Evolutionary conservation across 2,329 filamentous ascomycete genomes (phyloP).

Genomic region (Dothistroma pini): DNA sequence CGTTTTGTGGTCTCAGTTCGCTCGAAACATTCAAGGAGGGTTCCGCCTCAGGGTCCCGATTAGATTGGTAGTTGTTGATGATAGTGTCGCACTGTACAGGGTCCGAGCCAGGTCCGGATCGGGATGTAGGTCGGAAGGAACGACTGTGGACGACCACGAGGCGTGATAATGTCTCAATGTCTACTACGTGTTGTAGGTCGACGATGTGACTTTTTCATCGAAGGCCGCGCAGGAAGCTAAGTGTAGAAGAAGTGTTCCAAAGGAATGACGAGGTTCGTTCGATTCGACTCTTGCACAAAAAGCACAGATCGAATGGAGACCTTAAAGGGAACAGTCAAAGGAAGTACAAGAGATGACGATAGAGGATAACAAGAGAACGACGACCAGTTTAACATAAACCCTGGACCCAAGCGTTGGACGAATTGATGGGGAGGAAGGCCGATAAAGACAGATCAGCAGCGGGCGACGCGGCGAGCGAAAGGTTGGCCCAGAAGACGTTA

Average conservation of each 20-base stretch:
- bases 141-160: constrained; percentile 18
- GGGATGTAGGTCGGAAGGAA: constrained; percentile 19
- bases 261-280: constrained; percentile 25
- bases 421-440: constrained; percentile 21
- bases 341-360: constrained; percentile 28
- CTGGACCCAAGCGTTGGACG: constrained; percentile 26
- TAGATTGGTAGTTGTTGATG: constrained; percentile 17
- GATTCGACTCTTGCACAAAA: constrained; percentile 10
- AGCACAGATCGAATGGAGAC: constrained; percentile 23
- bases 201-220: constrained; percentile 12
- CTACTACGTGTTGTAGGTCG: constrained; percentile 9
- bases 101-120: constrained; percentile 12
- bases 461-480: constrained; percentile 20
- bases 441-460: constrained; percentile 30
- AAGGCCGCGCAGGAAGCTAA: constrained; percentile 21
- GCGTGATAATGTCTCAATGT: constrained; percentile 6
- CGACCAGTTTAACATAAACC: constrained; percentile 30
- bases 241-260: constrained; percentile 23
- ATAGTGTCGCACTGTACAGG: constrained; percentile 23
- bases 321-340: constrained; percentile 23
- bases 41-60: constrained; percentile 16
- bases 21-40: constrained; percentile 19
- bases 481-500: constrained; percentile 23
- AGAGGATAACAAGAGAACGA: constrained; percentile 21
- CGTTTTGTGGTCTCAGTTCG: constrained; percentile 10